Evolutionary conservation across 352 stramenopile genomes (phyloP), one percentile per base, ranked within the genome.

Genomic region (Phytophthora cactorum): DNA sequence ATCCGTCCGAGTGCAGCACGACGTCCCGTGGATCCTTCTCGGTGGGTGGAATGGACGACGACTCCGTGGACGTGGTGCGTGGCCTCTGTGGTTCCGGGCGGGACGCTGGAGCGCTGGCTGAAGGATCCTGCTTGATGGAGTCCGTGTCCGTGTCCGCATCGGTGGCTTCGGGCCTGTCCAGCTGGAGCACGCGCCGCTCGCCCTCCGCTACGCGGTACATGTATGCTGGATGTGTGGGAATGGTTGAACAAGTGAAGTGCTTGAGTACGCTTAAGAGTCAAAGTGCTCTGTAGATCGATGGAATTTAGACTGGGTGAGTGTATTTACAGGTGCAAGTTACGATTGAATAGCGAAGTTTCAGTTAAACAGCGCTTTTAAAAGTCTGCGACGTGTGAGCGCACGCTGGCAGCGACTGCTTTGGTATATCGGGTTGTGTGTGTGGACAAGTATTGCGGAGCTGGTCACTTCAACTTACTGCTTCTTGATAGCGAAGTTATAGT

Each of bases 1-100:
- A 93, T 28, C 60, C 63, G 27, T 82, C 68, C 0, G 81, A 69
- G 53, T 90, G 81, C 14, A 93, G 53, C 38, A 85, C 52, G 7
- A 85, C 56, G 59, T 92, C 81, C 2, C 70, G 55, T 29, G 61
- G 63, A 12, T 62, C 36, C 8, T n/a, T 59, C 56, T 70, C 63
- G 1, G 61, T 55, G 3, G 50, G 41, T 9, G 52, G 25, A n/a
- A 71, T 66, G 44, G 39, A 61, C 15, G 63, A 55, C 28, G 51
- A 49, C 5, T 52, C 53, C 9, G 51, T 58, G 10, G 15, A 17
- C 12, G 22, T 52, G 9, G 25, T 7, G 17, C 10, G 15, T 10
- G 28, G 12, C n/a, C 25, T 41, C 29, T 47, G 55, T 22, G 29
- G 17, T 10, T 54, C 29, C 3, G 2, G 45, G 43, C 15, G 28